These are phyloP conservation scores for Metarhizium anisopliae DNA, from an alignment of 2,329 filamentous ascomycete species.

Conservation along the genomic window DNA sequence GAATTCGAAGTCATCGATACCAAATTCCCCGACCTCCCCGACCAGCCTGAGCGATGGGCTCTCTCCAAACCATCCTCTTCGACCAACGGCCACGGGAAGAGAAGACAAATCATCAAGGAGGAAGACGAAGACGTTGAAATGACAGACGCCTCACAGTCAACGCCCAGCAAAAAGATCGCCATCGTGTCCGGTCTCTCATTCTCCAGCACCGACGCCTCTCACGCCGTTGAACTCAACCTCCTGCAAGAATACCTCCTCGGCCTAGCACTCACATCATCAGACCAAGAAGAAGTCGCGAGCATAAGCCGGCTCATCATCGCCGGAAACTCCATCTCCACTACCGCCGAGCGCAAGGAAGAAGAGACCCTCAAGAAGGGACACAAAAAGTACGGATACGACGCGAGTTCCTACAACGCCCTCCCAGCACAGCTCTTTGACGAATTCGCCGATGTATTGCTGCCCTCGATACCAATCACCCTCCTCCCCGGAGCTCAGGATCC, in stretches of 20 bases:
- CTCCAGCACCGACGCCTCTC: constrained; percentile 60
- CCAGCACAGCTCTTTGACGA: constrained; percentile 78
- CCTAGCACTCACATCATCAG: constrained; percentile 55
- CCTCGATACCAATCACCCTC: constrained; percentile 79
- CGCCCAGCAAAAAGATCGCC: constrained; percentile 53
- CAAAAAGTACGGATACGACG: constrained; percentile 94
- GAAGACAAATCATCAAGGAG: constrained; percentile 26
- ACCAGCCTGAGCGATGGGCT: constrained; percentile 74
- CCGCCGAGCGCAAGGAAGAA: constrained; percentile 27
- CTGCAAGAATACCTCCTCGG: constrained; percentile 83
- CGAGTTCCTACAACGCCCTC: constrained; percentile 74
- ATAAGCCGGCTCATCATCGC: constrained; percentile 86
- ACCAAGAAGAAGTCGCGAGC: constrained; percentile 50
- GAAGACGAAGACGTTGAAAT: constrained; percentile 41
- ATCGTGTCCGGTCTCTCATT: constrained; percentile 85
- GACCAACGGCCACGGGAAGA: constrained; percentile 21
- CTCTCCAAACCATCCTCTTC: constrained; percentile 40
- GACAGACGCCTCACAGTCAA: constrained; percentile 26
- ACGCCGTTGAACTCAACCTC: constrained; percentile 67
- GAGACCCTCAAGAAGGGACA: constrained; percentile 37
- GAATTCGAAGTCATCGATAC: constrained; percentile 90
- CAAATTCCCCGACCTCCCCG: constrained; percentile 76
- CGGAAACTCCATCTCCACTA: constrained; percentile 79
- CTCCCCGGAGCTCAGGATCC: constrained; percentile 80
- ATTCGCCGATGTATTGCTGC: constrained; percentile 73